A percentile compares a stretch with the other conserved stretches of the same genome.
Conservation (phyloP, 2,329 filamentous ascomycete genomes). For the Tolypocladium nubicola region DNA sequence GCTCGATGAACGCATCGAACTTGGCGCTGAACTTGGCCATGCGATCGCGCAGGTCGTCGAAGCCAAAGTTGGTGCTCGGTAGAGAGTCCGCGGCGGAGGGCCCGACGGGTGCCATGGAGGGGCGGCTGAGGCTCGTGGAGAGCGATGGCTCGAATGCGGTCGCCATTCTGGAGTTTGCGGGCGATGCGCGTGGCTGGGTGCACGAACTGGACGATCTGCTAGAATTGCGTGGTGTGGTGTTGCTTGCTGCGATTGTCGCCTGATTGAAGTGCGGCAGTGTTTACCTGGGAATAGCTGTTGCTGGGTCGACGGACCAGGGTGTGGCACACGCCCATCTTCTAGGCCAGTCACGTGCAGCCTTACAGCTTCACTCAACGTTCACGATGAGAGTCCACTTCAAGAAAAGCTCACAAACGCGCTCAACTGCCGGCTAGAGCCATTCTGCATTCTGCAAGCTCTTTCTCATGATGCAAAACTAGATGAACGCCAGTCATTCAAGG, state of each 20-base stretch:
- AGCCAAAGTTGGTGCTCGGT: slow-evolving; percentile 88
- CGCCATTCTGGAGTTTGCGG: slow-evolving; percentile 30
- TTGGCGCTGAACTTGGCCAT: slow-evolving; percentile 86
- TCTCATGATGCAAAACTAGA: not conserved
- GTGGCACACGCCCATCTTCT: slow-evolving; percentile 1
- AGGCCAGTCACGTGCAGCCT: slow-evolving; percentile 9
- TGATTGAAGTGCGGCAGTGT: not conserved
- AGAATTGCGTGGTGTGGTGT: not conserved
- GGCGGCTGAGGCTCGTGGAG: slow-evolving; percentile 50
- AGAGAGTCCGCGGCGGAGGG: slow-evolving; percentile 67
- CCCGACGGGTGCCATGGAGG: slow-evolving; percentile 44
- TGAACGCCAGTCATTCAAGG: not conserved
- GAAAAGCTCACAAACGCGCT: not conserved
- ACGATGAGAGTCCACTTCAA: not conserved
- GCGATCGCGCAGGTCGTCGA: slow-evolving; percentile 87
- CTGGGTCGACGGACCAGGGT: slow-evolving; percentile 9
- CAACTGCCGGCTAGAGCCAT: not conserved
- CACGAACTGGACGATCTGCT: not conserved
- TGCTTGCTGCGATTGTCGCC: not conserved
- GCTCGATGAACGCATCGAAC: slow-evolving; percentile 92
- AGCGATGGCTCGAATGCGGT: slow-evolving; percentile 59
- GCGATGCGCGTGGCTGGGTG: not conserved
- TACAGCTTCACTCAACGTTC: not conserved
- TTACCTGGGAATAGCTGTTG: slow-evolving; percentile 8
- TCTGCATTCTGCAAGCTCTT: not conserved